Percentiles rank a stretch among this genome's conserved stretches.
These are phyloP conservation scores for Pisolithus tinctorius DNA, from an alignment of 768 basidiomycete species.

Conservation along the genomic window DNA sequence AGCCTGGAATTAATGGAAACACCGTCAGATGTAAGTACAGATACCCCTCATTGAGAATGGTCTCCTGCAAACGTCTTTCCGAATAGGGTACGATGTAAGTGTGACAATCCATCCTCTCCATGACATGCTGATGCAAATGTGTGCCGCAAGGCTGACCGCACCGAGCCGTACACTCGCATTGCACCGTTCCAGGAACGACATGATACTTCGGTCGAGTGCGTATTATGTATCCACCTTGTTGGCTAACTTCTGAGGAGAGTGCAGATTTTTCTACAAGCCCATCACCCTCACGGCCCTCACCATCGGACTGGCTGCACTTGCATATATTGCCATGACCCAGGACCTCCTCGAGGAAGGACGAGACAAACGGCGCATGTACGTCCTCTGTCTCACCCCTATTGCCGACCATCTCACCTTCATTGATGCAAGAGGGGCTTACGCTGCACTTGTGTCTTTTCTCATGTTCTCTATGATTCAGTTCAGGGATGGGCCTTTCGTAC, in stretches of 20 bases:
- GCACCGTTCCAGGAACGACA: constrained; percentile 77
- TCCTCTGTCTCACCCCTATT: constrained; percentile 6
- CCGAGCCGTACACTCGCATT: constrained; percentile 78
- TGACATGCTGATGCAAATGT: too few species aligned
- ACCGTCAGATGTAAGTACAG: constrained; percentile 72
- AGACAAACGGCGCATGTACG: constrained; percentile 78
- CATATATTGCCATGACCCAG: constrained; percentile 77
- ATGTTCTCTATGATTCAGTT: constrained; percentile 84
- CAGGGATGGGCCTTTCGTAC: constrained; percentile 83
- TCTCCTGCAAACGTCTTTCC: neutral
- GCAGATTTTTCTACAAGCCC: constrained; percentile 85
- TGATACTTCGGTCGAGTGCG: constrained; percentile 80
- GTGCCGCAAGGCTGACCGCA: constrained; percentile 61
- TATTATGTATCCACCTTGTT: neutral
- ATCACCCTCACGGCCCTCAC: constrained; percentile 72
- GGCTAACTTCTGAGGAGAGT: neutral
- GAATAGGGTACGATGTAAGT: constrained; percentile 80
- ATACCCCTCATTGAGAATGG: neutral
- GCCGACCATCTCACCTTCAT: constrained; percentile 5
- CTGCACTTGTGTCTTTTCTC: constrained; percentile 67
- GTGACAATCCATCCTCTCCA: neutral
- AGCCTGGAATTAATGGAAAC: constrained; percentile 63
- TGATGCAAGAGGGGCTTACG: constrained; percentile 61
- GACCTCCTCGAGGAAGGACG: constrained; percentile 80
- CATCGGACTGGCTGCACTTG: constrained; percentile 57